Evolutionary conservation across 2,329 filamentous ascomycete species (phyloP), one percentile per base, ranked within the genome.

Genomic region (Helicocarpus griseus): DNA sequence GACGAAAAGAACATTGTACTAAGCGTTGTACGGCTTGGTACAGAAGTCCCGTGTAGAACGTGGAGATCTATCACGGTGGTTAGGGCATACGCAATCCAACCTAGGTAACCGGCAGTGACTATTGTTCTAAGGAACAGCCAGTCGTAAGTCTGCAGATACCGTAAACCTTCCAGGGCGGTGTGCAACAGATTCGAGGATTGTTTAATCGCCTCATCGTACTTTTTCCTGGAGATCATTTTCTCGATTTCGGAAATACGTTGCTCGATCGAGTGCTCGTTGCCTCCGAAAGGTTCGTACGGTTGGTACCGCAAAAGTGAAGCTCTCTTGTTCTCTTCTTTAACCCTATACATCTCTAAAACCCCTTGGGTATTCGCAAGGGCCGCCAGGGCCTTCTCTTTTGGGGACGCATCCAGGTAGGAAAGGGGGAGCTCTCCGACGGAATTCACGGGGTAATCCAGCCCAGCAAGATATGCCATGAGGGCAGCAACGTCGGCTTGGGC

Each of bases 141-240:
- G 71, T 98, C 93, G 62, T 98, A 98, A 0, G 90, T 98, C 69
- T 98, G 93, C 24, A 98, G 77, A 66, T 98, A 98, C 48, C 93
- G 81, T 54, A 98, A 73, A 6, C 93, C 93, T 55, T 89, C 80
- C 1, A 98, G 77, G 1, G 82, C 85, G 48, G 87, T 72, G 53
- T 85, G 79, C 54, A 97, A 86, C 13, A 98, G 75, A 26, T 82
- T 79, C 39, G 86, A 82, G 1, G 87, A 89, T 60, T 87, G 80
- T 52, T 81, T 75, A 59, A 97, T 95, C 1, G 91, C 88, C 59
- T 87, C 80, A 52, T 91, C 82, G 57, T 83, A 83, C 43, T 79
- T 75, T 6, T 79, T 82, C 8, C 71, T 69, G 13, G 80, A 73
- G 50, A 97, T 91, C 6, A 89, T 70, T 8, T 73, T 65, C 54